Conservation (phyloP, 495 filamentous ascomycete genomes). For the Xylaria nigripes region DNA sequence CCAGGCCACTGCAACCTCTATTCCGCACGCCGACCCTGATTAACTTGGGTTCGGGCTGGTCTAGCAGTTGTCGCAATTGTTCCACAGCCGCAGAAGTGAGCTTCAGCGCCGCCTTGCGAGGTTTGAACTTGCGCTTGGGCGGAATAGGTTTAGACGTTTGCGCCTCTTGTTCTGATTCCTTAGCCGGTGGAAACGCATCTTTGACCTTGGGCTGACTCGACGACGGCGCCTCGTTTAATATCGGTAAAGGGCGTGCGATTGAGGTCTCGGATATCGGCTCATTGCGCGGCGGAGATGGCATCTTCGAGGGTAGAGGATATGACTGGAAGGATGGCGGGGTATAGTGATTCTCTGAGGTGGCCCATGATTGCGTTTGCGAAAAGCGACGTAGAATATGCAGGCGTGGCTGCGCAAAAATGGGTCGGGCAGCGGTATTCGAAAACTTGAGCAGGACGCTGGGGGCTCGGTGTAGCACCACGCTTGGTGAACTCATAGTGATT, state of each 20-base stretch:
- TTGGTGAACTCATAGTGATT: conserved; percentile 21
- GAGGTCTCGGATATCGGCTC: conserved; percentile 58
- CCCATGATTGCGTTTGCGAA: conserved; percentile 50
- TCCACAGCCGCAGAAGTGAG: conserved; percentile 68
- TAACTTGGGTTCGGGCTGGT: conserved; percentile 77
- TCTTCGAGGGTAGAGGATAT: conserved; percentile 51
- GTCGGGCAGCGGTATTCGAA: conserved; percentile 28
- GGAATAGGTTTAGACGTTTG: conserved; percentile 50
- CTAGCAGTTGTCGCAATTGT: conserved; percentile 64
- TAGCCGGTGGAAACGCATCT: conserved; percentile 15
- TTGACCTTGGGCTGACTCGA: conserved; percentile 29
- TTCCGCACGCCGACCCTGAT: conserved; percentile 94
- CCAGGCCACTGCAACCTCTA: conserved; percentile 86
- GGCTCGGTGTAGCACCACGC: conserved; percentile 39
- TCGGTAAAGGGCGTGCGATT: conserved; percentile 49
- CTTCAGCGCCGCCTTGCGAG: conserved; percentile 86
- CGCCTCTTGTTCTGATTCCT: conserved; percentile 53
- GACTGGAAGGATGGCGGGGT: conserved; percentile 73
- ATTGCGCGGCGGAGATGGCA: conserved; percentile 60
- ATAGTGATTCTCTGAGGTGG: conserved; percentile 57
- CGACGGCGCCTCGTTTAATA: conserved; percentile 47
- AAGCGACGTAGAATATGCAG: conserved; percentile 54
- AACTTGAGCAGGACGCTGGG: conserved; percentile 43
- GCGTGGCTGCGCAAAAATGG: conserved; percentile 36
- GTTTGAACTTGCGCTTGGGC: conserved; percentile 59